phyloP scores from a whole-genome alignment of 495 filamentous ascomycete genomes.

The Daldinia loculata region DNA sequence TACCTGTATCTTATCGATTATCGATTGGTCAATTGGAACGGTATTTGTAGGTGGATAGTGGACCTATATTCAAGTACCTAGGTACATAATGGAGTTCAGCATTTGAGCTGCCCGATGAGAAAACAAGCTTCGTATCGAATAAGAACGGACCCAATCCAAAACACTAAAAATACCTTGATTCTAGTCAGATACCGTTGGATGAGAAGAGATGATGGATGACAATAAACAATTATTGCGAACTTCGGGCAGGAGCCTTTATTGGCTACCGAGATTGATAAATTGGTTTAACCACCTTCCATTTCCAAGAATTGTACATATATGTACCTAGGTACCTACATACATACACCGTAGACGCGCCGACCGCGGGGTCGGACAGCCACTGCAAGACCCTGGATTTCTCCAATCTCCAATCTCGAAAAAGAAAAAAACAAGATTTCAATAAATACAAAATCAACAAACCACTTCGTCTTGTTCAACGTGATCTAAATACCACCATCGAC shows the following conservation, averaged over 20 bases:
- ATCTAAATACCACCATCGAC: constrained; percentile 14
- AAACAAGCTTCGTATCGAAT: constrained; percentile 5
- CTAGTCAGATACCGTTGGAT: not conserved
- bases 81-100: too few species aligned
- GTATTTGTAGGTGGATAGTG: too few species aligned
- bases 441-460: constrained; percentile 14
- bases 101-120: not conserved
- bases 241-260: constrained; percentile 15
- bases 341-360: not conserved
- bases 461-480: constrained; percentile 24
- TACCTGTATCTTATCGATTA: constrained; percentile 16
- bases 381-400: not conserved
- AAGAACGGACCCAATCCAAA: constrained; percentile 10
- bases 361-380: not conserved
- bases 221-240: constrained; percentile 3
- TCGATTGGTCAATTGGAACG: too few species aligned
- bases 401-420: not conserved
- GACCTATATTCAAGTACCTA: too few species aligned
- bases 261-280: constrained; percentile 15
- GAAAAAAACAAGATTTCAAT: not conserved
- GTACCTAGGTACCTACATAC: not conserved
- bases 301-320: constrained; percentile 10
- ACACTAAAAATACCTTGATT: constrained; percentile 23
- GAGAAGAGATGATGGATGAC: constrained; percentile 3
- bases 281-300: constrained; percentile 13